These are phyloP conservation scores for Stereum hirsutum DNA, from an alignment of 1,284 basidiomycete species.

Conservation along the genomic window DNA sequence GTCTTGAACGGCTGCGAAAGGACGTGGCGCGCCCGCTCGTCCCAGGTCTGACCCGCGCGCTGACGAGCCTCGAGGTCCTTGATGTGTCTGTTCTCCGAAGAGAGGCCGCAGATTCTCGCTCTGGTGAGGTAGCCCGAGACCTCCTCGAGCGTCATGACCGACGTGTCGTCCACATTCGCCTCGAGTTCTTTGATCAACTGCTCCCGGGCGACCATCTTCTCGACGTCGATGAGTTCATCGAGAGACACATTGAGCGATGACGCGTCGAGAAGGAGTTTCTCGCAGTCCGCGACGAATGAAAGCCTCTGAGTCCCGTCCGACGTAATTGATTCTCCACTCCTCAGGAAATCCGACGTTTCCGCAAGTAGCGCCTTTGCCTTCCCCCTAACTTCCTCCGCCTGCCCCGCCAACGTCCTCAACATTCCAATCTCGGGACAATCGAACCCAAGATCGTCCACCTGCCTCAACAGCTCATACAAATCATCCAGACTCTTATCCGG, in stretches of 20 bases:
- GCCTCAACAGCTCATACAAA: constrained; percentile 55
- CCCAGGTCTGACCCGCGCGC: constrained; percentile 61
- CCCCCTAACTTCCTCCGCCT: constrained; percentile 56
- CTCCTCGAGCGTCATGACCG: constrained; percentile 50
- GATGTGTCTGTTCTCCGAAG: constrained; percentile 51
- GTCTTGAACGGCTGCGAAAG: constrained; percentile 61
- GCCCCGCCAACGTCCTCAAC: constrained; percentile 47
- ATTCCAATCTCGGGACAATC: constrained; percentile 65
- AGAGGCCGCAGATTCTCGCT: constrained; percentile 58
- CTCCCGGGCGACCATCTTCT: constrained; percentile 67
- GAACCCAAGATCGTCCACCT: constrained; percentile 72
- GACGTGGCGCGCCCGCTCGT: constrained; percentile 50
- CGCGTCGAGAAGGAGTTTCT: constrained; percentile 56
- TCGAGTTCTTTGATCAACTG: constrained; percentile 63
- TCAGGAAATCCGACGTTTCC: constrained; percentile 49
- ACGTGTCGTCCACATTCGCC: constrained; percentile 42
- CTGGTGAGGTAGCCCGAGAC: constrained; percentile 59
- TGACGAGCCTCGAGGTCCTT: constrained; percentile 47
- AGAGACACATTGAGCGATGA: constrained; percentile 73
- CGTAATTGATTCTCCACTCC: too few species aligned
- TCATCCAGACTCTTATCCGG: constrained; percentile 63
- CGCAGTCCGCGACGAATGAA: constrained; percentile 68
- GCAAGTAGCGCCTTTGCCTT: constrained; percentile 45
- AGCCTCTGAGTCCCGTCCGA: too few species aligned
- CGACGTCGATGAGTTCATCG: constrained; percentile 65